These are phyloP conservation scores for Pythium brassicae DNA, from an alignment of 352 stramenopile genomes.

Conservation along the genomic window DNA sequence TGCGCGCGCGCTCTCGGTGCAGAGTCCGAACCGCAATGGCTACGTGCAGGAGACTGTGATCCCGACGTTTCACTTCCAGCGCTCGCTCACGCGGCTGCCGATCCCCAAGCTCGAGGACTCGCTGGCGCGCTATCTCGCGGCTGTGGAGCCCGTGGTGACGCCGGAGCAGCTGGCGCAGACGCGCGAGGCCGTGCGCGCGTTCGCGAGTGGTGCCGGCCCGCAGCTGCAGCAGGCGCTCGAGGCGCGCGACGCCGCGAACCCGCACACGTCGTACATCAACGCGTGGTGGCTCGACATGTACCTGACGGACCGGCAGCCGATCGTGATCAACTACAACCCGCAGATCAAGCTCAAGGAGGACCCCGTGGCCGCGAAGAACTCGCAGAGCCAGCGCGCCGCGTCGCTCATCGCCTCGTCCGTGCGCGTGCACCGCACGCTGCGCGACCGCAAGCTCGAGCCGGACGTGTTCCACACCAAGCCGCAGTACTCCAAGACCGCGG, in stretches of 20 bases:
- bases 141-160: conserved; percentile 72
- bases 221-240: conserved; percentile 75
- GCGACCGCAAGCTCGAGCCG: conserved; percentile 75
- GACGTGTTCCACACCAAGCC: conserved; percentile 91
- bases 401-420: conserved; percentile 86
- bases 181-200: conserved; percentile 47
- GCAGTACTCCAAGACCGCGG: conserved; percentile 60
- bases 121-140: conserved; percentile 65
- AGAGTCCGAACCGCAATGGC: conserved; percentile 7
- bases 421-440: conserved; percentile 77
- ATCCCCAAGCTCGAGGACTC: conserved; percentile 87
- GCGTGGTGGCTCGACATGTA: conserved; percentile 94
- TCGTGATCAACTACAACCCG: conserved; percentile 91
- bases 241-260: conserved; percentile 69
- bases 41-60: conserved; percentile 88
- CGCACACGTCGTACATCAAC: conserved; percentile 91
- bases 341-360: conserved; percentile 88
- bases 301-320: conserved; percentile 75
- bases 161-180: conserved; percentile 53
- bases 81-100: conserved; percentile 78
- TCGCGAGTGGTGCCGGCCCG: conserved; percentile 49
- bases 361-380: conserved; percentile 76
- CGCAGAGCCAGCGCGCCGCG: conserved; percentile 74
- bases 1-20: conserved; percentile 12
- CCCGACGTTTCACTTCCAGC: conserved; percentile 87